Evolutionary conservation across 768 basidiomycete species (phyloP).

Genomic region (Phlegmacium glaucopus): DNA sequence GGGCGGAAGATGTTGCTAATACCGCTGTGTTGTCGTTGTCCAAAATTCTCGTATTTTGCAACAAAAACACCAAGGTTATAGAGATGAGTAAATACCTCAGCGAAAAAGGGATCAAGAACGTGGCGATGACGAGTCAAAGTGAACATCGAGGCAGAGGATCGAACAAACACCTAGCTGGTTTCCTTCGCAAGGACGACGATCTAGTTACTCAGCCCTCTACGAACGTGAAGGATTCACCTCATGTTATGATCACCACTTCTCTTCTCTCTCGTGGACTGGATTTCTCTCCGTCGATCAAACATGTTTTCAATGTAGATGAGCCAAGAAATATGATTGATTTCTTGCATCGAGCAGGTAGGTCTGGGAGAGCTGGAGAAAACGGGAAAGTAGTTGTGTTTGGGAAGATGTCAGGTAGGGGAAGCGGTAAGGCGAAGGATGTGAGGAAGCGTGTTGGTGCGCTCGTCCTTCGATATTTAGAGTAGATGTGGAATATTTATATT

Average conservation of each 20-base stretch:
- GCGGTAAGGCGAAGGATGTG: no score
- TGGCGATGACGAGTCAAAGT: constrained; percentile 63
- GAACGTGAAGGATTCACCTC: no score
- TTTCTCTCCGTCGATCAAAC: constrained; percentile 71
- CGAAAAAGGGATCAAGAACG: constrained; percentile 56
- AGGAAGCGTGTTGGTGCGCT: constrained; percentile 46
- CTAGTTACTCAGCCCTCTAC: constrained; percentile 14
- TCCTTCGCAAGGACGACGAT: constrained; percentile 42
- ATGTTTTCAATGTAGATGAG: constrained; percentile 86
- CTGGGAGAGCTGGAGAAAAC: constrained; percentile 67
- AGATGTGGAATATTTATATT: no score
- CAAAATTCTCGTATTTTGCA: constrained; percentile 82
- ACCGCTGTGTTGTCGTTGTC: constrained; percentile 34
- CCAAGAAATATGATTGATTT: constrained; percentile 92
- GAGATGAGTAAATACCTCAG: constrained; percentile 57
- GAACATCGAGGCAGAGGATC: constrained; percentile 59
- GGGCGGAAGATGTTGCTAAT: constrained; percentile 65
- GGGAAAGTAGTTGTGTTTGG: constrained; percentile 79
- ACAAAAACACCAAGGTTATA: constrained; percentile 66
- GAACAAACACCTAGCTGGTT: constrained; percentile 75
- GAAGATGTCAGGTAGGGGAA: constrained; percentile 63
- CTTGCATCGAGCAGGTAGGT: constrained; percentile 84
- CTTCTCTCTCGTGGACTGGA: constrained; percentile 89
- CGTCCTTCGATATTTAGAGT: no score
- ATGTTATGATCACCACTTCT: constrained; percentile 85